Evolutionary conservation across 192 early-diverging fungal species (phyloP).

Genomic region (Cetraspora pellucida): DNA sequence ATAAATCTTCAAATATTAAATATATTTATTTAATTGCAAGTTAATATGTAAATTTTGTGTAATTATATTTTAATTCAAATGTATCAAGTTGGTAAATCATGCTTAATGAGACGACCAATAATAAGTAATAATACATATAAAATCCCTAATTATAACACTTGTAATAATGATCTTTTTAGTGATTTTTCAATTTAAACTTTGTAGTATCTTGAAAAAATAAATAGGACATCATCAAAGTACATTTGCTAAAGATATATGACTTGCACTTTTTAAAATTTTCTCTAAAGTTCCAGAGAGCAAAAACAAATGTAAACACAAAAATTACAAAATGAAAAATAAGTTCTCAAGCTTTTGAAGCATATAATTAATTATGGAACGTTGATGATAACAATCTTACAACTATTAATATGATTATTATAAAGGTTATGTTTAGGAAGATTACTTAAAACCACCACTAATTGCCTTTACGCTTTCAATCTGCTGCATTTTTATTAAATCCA

Average conservation of each 20-base stretch:
- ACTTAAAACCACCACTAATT: slow-evolving; percentile 2
- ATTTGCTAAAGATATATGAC: neutral
- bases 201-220: neutral
- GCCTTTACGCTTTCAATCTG: neutral
- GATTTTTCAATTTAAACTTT: no score
- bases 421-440: neutral
- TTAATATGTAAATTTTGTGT: no score
- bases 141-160: no score
- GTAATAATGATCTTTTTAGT: no score
- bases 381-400: neutral
- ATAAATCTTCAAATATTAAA: no score
- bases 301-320: neutral
- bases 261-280: neutral
- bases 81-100: no score
- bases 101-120: no score
- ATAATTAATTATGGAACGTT: neutral
- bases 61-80: no score
- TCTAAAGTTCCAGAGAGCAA: neutral
- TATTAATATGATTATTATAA: neutral
- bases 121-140: no score
- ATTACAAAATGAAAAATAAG: neutral
- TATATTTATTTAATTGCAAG: no score
- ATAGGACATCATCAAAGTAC: neutral
- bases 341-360: neutral
- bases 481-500: neutral